phyloP scores from a whole-genome alignment of 2,329 filamentous ascomycete species.

The Alternaria gansuensis region DNA sequence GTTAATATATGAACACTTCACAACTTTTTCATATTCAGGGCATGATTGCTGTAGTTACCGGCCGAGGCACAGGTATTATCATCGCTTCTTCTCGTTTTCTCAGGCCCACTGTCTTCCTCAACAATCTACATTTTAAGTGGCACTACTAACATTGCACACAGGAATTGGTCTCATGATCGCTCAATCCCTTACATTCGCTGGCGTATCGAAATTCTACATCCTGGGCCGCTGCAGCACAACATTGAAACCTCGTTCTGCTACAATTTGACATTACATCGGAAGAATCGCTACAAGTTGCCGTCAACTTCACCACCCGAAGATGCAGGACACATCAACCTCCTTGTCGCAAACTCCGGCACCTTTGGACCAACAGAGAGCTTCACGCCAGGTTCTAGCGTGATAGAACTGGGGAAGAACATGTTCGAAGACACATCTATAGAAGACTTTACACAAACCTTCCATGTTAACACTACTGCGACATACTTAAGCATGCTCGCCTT shows the following conservation, averaged over 20 bases:
- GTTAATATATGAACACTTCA: background rate
- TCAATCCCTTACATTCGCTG: background rate
- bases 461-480: constrained; percentile 49
- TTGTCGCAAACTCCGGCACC: background rate
- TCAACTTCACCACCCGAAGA: background rate
- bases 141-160: background rate
- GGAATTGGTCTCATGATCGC: background rate
- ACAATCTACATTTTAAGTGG: background rate
- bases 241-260: background rate
- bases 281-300: background rate
- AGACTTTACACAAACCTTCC: constrained; percentile 39
- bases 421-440: constrained; percentile 10
- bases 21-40: background rate
- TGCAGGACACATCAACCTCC: background rate
- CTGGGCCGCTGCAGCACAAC: background rate
- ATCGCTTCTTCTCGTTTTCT: background rate
- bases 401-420: background rate
- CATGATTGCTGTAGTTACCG: background rate
- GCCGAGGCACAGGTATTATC: background rate
- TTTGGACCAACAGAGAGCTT: background rate
- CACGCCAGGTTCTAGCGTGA: background rate
- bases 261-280: background rate
- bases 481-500: constrained; percentile 55
- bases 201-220: background rate
- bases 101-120: background rate